Conservation (phyloP, 768 basidiomycete species). For the Tulasnella sp. region DNA sequence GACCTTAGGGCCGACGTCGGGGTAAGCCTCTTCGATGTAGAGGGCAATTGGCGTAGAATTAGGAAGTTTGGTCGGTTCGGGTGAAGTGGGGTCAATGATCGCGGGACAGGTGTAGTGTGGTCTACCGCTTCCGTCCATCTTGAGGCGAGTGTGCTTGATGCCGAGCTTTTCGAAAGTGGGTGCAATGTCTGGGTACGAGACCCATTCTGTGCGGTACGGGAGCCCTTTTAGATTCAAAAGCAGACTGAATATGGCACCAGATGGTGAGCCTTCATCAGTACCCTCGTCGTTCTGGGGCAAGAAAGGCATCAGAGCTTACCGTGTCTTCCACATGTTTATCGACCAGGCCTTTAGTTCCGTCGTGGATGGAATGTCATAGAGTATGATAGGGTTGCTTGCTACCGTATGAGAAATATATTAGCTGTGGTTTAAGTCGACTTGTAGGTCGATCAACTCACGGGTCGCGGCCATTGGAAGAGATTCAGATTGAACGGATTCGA, state of each 20-base stretch:
- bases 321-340: conserved; percentile 33
- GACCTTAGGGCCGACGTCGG: conserved; percentile 60
- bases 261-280: not conserved
- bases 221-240: conserved; percentile 31
- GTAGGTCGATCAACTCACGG: not conserved
- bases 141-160: conserved; percentile 37
- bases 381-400: conserved; percentile 15
- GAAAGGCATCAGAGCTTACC: not conserved
- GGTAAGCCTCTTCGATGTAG: conserved; percentile 69
- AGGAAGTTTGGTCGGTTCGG: conserved; percentile 54
- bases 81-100: conserved; percentile 61
- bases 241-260: not conserved
- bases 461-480: not conserved
- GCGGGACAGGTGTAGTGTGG: conserved; percentile 69
- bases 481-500: not conserved
- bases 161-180: conserved; percentile 36
- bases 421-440: not conserved
- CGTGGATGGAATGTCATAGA: conserved; percentile 34
- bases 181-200: conserved; percentile 39
- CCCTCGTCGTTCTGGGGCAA: not conserved
- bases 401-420: not conserved
- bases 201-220: conserved; percentile 35
- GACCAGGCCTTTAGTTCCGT: conserved; percentile 8
- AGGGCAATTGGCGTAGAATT: conserved; percentile 67
- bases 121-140: conserved; percentile 36